Base-by-base conservation (phyloP, 345 rosid genomes). In the Zanthoxylum bungeanum region DNA sequence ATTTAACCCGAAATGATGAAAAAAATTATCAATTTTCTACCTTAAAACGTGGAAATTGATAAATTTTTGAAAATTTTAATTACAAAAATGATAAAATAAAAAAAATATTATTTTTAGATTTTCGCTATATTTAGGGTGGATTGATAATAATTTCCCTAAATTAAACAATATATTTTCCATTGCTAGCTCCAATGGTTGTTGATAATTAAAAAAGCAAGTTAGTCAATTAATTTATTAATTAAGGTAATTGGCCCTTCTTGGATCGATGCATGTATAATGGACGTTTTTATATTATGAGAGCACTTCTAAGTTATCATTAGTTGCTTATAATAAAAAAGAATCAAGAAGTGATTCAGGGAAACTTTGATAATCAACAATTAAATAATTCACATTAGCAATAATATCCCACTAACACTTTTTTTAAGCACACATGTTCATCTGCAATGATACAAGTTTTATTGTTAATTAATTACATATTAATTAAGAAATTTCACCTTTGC, bases 331-430 rank as follows among this genome's bases (percentile, higher is more conserved):
- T 28, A 28, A 55, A 30, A 36, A 47, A 24, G 57, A 33, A 34
- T 36, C 33, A 27, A n/a, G 44, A 40, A 44, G 67, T 47, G 60
- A 58, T 37, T 17, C 50, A 17, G 46, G 47, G 79, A 71, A 76
- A 70, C 68, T 30, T 25, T 39, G 28, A 37, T 36, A 16, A 39
- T 65, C 36, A 68, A 64, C 63, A 21, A 56, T 37, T 33, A 63
- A 64, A 47, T 56, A 52, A 39, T 60, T 50, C 60, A 59, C 28
- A 12, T 22, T 4, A 28, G 22, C 56, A 21, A 66, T 16, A 69
- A 39, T 21, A n/a, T 22, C 42, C 55, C 64, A 57, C 31, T 57
- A 28, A 69, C 57, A 24, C 2, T 8, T 11, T n/a, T 39, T 61
- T 39, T 36, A 66, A 31, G 36, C 39, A 14, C 30, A 31, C 34